Evolutionary conservation across 768 basidiomycete genomes (phyloP).

Genomic region (Harrya chromipes): DNA sequence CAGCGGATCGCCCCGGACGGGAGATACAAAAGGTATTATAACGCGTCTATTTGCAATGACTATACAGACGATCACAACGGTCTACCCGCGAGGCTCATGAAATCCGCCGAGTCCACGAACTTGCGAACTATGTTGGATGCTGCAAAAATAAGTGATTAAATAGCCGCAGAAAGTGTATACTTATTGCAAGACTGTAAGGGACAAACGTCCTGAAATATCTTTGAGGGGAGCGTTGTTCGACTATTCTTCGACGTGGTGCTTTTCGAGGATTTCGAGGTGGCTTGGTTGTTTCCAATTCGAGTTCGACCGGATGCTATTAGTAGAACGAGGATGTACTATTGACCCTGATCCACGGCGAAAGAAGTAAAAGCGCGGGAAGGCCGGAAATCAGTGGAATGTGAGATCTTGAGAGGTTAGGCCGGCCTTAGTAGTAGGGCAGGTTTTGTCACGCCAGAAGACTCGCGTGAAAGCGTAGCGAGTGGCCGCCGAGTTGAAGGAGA

Average conservation of each 20-base stretch:
- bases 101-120: background rate
- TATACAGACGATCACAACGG: background rate
- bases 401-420: conserved; percentile 2
- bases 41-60: background rate
- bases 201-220: conserved; percentile 28
- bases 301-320: conserved; percentile 7
- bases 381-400: conserved; percentile 14
- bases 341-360: conserved; percentile 31
- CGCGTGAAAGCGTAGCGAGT: conserved; percentile 21
- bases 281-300: conserved; percentile 10
- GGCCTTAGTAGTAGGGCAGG: background rate
- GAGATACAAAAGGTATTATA: background rate
- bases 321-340: conserved; percentile 17
- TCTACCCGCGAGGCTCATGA: conserved; percentile 16
- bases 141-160: conserved; percentile 25
- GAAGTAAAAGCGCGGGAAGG: conserved; percentile 26
- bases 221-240: conserved; percentile 4
- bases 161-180: conserved; percentile 4
- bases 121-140: background rate
- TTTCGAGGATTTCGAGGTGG: conserved; percentile 26
- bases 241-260: conserved; percentile 31
- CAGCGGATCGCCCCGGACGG: background rate
- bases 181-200: conserved; percentile 5
- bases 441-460: conserved; percentile 10
- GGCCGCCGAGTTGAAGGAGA: conserved; percentile 23